Percentiles rank a stretch among this genome's conserved stretches.
Conservation (phyloP, 2,329 filamentous ascomycete species). For the Zymoseptoria pseudotritici region DNA sequence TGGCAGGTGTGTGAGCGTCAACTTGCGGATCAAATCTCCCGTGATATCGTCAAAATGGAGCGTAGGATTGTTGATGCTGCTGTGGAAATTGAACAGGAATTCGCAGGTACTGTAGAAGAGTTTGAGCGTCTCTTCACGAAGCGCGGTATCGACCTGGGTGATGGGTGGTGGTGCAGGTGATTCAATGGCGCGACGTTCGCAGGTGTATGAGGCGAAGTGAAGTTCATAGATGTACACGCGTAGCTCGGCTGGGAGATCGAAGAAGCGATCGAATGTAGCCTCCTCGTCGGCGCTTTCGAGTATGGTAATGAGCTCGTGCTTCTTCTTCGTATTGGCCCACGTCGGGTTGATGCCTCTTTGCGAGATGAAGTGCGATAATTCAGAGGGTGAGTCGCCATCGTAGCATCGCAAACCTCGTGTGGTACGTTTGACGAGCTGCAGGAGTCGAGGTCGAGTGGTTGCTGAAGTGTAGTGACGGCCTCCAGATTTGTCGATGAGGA, state of each 20-base stretch:
- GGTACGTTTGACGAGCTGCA: neutral
- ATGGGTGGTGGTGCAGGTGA: neutral
- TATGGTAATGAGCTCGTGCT: neutral
- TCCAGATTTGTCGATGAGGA: neutral
- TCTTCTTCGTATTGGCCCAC: neutral
- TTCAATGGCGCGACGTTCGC: neutral
- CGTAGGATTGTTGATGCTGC: neutral
- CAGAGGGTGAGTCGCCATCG: neutral
- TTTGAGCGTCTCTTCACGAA: neutral
- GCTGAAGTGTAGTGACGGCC: neutral
- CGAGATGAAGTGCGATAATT: neutral
- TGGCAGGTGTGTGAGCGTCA: neutral
- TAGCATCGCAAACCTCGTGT: neutral
- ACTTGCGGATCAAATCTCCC: neutral
- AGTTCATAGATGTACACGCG: neutral
- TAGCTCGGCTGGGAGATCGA: neutral
- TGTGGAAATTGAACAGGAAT: neutral
- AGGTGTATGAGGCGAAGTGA: neutral
- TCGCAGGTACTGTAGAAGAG: neutral
- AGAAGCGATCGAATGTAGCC: conserved; percentile 2
- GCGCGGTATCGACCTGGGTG: neutral
- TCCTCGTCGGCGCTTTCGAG: conserved; percentile 51
- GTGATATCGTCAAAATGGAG: neutral
- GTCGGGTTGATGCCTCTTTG: neutral
- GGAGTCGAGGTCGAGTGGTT: neutral